Evolutionary conservation across 2,329 filamentous ascomycete species (phyloP).

Genomic region (Aspergillus phoenicis): DNA sequence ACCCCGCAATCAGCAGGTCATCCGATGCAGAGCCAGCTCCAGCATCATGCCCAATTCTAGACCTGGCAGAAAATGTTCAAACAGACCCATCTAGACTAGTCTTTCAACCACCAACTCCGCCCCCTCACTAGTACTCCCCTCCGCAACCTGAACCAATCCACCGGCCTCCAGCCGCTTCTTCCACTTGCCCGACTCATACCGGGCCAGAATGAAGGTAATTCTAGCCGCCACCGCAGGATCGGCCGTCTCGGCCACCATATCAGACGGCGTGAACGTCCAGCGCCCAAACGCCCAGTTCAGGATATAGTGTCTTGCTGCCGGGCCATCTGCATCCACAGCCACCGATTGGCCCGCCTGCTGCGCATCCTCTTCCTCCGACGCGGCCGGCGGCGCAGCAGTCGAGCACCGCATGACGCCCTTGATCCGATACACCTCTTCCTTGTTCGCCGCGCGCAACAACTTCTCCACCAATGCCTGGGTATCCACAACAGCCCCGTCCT

Average conservation of each 20-base stretch:
- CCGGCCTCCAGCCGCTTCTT: slow-evolving; percentile 50
- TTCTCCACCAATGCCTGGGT: slow-evolving; percentile 65
- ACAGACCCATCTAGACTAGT: slow-evolving; percentile 29
- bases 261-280: slow-evolving; percentile 78
- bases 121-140: slow-evolving; percentile 11
- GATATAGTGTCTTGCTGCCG: slow-evolving; percentile 67
- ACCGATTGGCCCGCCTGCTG: slow-evolving; percentile 14
- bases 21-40: not conserved
- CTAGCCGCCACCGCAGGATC: slow-evolving; percentile 39
- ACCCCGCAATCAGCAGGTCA: not conserved
- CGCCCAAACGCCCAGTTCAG: slow-evolving; percentile 97
- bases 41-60: not conserved
- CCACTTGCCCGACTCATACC: slow-evolving; percentile 53
- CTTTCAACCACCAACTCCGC: slow-evolving; percentile 39
- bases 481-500: slow-evolving; percentile 52
- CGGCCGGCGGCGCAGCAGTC: slow-evolving; percentile 45
- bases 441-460: slow-evolving; percentile 73
- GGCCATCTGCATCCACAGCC: slow-evolving; percentile 27
- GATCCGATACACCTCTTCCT: slow-evolving; percentile 94
- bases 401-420: slow-evolving; percentile 66
- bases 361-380: slow-evolving; percentile 46
- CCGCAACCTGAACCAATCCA: slow-evolving; percentile 36
- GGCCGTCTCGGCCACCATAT: slow-evolving; percentile 42
- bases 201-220: slow-evolving; percentile 51
- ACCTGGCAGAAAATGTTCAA: not conserved